Percentiles rank a stretch among this genome's conserved stretches.
Evolutionary conservation across 495 filamentous ascomycete species (phyloP).

Genomic region (Penicillium egyptiacum): DNA sequence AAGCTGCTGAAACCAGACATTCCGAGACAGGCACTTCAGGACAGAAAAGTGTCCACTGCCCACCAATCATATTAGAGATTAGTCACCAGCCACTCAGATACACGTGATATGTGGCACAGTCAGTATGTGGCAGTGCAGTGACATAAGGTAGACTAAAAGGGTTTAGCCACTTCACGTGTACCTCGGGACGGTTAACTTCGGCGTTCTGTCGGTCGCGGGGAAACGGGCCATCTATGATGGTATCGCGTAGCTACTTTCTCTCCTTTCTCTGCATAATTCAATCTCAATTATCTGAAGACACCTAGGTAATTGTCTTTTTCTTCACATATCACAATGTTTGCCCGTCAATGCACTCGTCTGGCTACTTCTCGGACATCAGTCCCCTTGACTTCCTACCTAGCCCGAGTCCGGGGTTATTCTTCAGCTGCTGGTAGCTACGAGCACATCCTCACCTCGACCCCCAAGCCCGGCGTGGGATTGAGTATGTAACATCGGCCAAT

Average conservation of each 20-base stretch:
- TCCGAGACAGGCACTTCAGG: constrained; percentile 27
- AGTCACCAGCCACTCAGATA: constrained; percentile 14
- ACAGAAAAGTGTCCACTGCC: constrained; percentile 46
- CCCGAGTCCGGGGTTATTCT: constrained; percentile 58
- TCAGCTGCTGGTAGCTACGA: constrained; percentile 64
- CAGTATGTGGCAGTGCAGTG: constrained; percentile 11
- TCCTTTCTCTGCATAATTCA: neutral
- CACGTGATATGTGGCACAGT: constrained; percentile 21
- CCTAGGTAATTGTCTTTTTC: neutral
- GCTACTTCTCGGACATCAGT: constrained; percentile 55
- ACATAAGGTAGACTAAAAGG: neutral
- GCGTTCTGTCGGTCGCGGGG: constrained; percentile 32
- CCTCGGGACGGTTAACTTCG: constrained; percentile 40
- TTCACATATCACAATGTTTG: constrained; percentile 48
- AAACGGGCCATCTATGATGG: constrained; percentile 24
- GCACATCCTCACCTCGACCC: constrained; percentile 74
- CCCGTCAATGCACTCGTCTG: constrained; percentile 57
- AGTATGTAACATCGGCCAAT: constrained; percentile 52
- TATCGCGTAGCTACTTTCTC: constrained; percentile 2
- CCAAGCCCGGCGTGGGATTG: constrained; percentile 84
- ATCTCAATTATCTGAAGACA: neutral
- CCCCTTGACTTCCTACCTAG: constrained; percentile 46
- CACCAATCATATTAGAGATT: constrained; percentile 25
- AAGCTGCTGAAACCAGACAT: constrained; percentile 32
- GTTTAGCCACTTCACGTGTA: constrained; percentile 22